phyloP scores from a whole-genome alignment of 2,329 filamentous ascomycete genomes.

The Colletotrichum zoysiae region DNA sequence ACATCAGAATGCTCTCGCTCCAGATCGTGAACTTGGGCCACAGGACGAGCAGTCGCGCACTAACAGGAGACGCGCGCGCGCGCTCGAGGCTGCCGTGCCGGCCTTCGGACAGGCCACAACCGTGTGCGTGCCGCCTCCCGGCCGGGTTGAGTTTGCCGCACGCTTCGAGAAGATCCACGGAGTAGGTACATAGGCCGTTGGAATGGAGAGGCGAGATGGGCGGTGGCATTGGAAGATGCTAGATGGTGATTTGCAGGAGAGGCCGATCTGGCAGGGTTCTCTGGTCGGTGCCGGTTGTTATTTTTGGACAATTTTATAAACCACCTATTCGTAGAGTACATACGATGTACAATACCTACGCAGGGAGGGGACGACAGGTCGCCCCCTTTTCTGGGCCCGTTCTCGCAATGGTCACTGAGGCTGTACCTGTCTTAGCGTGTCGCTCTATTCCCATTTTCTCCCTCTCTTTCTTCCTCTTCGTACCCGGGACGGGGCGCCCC shows the following conservation, averaged over 20 bases:
- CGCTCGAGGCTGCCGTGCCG: conserved; percentile 2
- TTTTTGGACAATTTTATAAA: conserved; percentile 35
- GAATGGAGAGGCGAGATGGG: conserved; percentile 22
- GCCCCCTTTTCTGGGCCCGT: conserved; percentile 36
- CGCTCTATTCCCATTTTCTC: conserved; percentile 28
- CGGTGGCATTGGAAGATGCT: conserved; percentile 27
- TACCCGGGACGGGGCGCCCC: conserved; percentile 34
- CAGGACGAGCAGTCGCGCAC: conserved; percentile 16
- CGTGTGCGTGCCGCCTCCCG: conserved; percentile 19
- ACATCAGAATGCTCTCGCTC: conserved; percentile 30
- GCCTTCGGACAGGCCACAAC: background rate
- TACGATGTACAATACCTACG: too few species aligned
- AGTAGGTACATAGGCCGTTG: conserved; percentile 23
- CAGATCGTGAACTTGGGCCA: background rate
- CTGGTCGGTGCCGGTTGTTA: conserved; percentile 35
- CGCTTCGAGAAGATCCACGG: conserved; percentile 33
- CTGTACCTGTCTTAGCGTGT: conserved; percentile 40
- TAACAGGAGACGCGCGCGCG: background rate
- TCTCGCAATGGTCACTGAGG: conserved; percentile 40
- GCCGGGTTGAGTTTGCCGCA: conserved; percentile 23
- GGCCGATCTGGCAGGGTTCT: conserved; percentile 33
- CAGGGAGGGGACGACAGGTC: conserved; percentile 33
- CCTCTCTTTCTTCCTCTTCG: conserved; percentile 13
- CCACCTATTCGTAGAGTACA: too few species aligned
- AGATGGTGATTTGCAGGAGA: conserved; percentile 39